Conservation (phyloP, 148 eudicot genomes). For the Agrostemma githago region DNA sequence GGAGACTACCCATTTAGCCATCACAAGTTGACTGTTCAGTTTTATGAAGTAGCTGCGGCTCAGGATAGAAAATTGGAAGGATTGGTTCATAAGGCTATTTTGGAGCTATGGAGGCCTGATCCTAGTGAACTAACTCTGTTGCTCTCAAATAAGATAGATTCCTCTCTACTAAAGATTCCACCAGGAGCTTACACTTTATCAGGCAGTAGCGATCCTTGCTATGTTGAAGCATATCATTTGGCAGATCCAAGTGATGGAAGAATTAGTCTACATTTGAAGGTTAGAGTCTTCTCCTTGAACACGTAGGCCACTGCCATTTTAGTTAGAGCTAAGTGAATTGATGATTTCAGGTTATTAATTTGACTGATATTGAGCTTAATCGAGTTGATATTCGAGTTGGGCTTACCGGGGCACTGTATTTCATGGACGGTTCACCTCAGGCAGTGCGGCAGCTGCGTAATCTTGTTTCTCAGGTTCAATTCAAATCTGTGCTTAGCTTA, state of each 20-base stretch:
- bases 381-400: constrained; percentile 88
- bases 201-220: constrained; percentile 98
- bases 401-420: constrained; percentile 74
- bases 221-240: constrained; percentile 94
- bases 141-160: constrained; percentile 63
- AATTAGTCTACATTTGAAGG: constrained; percentile 91
- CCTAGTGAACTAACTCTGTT: constrained; percentile 76
- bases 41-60: constrained; percentile 92
- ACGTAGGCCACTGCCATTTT: not conserved
- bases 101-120: constrained; percentile 97
- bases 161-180: constrained; percentile 70
- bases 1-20: constrained; percentile 99
- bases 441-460: constrained; percentile 89
- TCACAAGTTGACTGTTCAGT: constrained; percentile 92
- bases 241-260: constrained; percentile 94
- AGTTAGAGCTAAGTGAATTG: constrained; percentile 16
- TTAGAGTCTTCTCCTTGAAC: constrained; percentile 20
- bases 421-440: constrained; percentile 97
- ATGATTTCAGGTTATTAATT: constrained; percentile 70
- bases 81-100: constrained; percentile 87
- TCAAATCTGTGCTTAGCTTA: not conserved
- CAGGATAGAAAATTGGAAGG: constrained; percentile 97
- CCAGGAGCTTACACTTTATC: constrained; percentile 78
- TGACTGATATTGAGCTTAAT: constrained; percentile 84
- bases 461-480: constrained; percentile 82